Base-by-base conservation (phyloP, 345 rosid genomes). In the Anacardium occidentale region DNA sequence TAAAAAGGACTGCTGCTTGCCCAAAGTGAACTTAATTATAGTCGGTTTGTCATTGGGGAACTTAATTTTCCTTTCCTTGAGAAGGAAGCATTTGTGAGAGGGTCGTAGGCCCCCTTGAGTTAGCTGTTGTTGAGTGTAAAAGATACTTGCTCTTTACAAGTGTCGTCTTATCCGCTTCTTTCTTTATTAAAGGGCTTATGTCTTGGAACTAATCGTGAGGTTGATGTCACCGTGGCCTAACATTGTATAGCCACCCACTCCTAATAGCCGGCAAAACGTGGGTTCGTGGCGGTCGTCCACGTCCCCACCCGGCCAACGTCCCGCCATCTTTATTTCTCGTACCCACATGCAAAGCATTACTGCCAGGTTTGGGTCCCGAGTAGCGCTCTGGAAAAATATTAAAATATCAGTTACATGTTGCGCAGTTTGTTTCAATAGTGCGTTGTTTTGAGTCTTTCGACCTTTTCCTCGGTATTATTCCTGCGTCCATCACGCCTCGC, bases 261-360 rank as follows among this genome's bases (percentile, higher is more conserved):
- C 2, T 12, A n/a, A 32, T 48, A 20, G 83, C 80, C 69, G 74
- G 71, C 62, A 4, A 29, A 48, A 20, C 48, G 74, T 32, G 58
- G 58, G 17, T 17, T 2, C 32, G 10, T 70, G 34, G 48, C 7
- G 53, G 2, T 25, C 0, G n/a, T 8, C 22, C 74, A 50, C 62
- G 74, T 56, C 68, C 64, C 5, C 3, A 62, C 69, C 32, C 66
- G 72, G 32, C 66, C 13, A 56, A 34, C 63, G 24, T 21, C 32
- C 32, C 1, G 1, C 32, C 32, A 29, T 3, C 3, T 29, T 29
- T 3, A 3, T 29, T 29, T 29, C 32, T 29, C 3, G 3, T 1
- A 29, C 32, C 32, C 32, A 29, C 32, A 29, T 29, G 32, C 32
- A 3, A 29, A 1, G 32, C 32, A 29, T 3, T 29, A 29, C 17